These are phyloP conservation scores for Prillingera fragicola DNA, from an alignment of 1,284 basidiomycete species.

Conservation along the genomic window DNA sequence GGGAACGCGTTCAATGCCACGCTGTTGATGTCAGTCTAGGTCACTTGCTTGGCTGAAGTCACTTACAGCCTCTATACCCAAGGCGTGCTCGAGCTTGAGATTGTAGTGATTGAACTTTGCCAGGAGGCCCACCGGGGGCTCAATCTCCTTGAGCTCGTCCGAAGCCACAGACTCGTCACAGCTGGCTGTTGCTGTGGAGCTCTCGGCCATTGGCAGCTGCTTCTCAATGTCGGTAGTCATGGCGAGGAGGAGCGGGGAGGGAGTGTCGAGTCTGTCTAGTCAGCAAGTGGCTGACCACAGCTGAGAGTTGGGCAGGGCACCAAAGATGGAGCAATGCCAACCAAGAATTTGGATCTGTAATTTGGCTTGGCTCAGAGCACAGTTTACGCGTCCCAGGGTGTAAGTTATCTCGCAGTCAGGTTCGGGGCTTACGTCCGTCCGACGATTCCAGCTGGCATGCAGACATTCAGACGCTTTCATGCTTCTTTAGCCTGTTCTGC, in stretches of 20 bases:
- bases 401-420: too few relatives aligned
- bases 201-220: slow-evolving; percentile 7
- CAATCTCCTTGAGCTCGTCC: not conserved
- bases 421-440: too few relatives aligned
- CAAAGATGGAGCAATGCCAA: too few relatives aligned
- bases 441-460: too few relatives aligned
- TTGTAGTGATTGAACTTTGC: slow-evolving; percentile 26
- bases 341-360: too few relatives aligned
- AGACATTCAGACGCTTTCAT: too few relatives aligned
- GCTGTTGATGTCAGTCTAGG: slow-evolving; percentile 12
- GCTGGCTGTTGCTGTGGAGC: slow-evolving; percentile 1
- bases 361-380: too few relatives aligned
- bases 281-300: too few relatives aligned
- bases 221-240: not conserved
- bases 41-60: not conserved
- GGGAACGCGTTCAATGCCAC: slow-evolving; percentile 40
- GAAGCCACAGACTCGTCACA: not conserved
- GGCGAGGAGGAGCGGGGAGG: not conserved
- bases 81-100: slow-evolving; percentile 18
- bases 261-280: not conserved
- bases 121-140: slow-evolving; percentile 6
- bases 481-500: too few relatives aligned
- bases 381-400: too few relatives aligned
- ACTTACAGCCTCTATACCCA: slow-evolving; percentile 38
- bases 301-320: too few relatives aligned